phyloP scores from a whole-genome alignment of 192 early-diverging fungal species.

The Backusella westeae region DNA sequence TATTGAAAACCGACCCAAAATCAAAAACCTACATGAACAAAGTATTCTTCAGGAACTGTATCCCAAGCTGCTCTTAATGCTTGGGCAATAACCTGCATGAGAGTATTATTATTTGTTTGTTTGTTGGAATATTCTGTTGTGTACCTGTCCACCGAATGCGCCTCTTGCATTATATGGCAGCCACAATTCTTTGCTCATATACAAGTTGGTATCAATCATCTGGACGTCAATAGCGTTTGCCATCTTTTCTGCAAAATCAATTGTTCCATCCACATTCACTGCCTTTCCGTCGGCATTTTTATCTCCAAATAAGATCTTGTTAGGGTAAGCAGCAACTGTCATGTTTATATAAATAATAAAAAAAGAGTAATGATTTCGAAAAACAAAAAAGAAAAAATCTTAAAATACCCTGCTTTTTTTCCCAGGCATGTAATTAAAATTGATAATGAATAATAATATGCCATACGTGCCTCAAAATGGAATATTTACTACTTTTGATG shows the following conservation, averaged over 20 bases:
- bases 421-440: background rate
- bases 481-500: background rate
- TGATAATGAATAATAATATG: background rate
- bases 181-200: constrained; percentile 74
- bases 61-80: constrained; percentile 73
- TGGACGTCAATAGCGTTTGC: constrained; percentile 44
- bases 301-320: background rate
- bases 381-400: background rate
- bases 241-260: constrained; percentile 14
- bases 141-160: constrained; percentile 75
- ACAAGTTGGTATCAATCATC: constrained; percentile 73
- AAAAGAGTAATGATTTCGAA: background rate
- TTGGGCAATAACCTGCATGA: constrained; percentile 41
- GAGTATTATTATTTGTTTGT: background rate
- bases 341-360: background rate
- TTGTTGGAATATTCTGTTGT: background rate
- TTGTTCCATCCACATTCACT: background rate
- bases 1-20: background rate
- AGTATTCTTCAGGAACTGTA: constrained; percentile 66
- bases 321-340: background rate
- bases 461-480: background rate
- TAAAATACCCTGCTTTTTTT: background rate
- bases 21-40: constrained; percentile 45
- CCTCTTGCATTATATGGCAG: constrained; percentile 75
- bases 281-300: background rate